A percentile compares a stretch with the other conserved stretches of the same genome.
These are phyloP conservation scores for Aspergillus sp. DNA, from an alignment of 2,329 filamentous ascomycete species.

Conservation along the genomic window DNA sequence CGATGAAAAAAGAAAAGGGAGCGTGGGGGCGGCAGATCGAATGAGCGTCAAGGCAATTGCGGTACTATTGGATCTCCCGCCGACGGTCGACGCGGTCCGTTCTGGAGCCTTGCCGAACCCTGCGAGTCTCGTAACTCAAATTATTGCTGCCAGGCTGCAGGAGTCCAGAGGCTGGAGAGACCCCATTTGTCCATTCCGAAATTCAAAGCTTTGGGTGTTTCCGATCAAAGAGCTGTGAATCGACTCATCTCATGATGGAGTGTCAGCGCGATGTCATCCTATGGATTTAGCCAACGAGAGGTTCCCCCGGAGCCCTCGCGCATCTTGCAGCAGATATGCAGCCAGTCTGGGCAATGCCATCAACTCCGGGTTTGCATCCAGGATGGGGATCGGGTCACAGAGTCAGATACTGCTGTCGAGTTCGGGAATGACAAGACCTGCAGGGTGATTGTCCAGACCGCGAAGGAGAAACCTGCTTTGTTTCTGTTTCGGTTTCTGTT, in stretches of 20 bases:
- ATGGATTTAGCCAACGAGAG: slow-evolving; percentile 1
- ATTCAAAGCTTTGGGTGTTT: background rate
- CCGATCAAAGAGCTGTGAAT: background rate
- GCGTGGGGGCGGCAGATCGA: slow-evolving; percentile 12
- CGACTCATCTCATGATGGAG: background rate
- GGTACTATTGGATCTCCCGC: slow-evolving; percentile 20
- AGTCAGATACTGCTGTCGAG: background rate
- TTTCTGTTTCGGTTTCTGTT: background rate
- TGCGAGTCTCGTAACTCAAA: background rate
- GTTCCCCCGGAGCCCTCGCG: slow-evolving; percentile 14
- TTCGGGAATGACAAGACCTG: background rate
- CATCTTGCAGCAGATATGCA: slow-evolving; percentile 17
- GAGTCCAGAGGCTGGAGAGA: background rate
- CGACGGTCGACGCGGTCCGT: slow-evolving; percentile 18
- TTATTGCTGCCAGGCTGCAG: background rate
- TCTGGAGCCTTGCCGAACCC: slow-evolving; percentile 18
- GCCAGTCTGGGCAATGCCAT: slow-evolving; percentile 16
- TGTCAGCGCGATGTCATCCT: slow-evolving; percentile 4
- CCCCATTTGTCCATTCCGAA: background rate
- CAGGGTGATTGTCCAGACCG: slow-evolving; percentile 9
- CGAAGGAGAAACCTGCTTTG: background rate
- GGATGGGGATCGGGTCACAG: background rate
- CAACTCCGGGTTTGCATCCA: slow-evolving; percentile 14
- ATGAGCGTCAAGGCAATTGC: slow-evolving; percentile 5
- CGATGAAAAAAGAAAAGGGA: slow-evolving; percentile 13